Conservation (phyloP, 192 early-diverging fungal genomes). For the Podila epicladia region DNA sequence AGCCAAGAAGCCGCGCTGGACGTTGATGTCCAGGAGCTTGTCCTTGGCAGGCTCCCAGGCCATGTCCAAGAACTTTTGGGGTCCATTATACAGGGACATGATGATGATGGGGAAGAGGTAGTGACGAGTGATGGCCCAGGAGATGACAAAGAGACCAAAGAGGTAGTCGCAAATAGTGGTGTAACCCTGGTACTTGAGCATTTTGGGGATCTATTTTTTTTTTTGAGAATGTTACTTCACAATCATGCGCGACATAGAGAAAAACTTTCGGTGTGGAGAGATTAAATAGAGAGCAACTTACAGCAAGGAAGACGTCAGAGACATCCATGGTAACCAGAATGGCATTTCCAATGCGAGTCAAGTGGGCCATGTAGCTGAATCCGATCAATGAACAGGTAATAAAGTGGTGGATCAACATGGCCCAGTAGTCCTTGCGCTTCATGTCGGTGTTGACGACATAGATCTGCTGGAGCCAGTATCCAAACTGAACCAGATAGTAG, state of each 20-base stretch:
- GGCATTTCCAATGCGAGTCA: conserved; percentile 82
- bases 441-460: conserved; percentile 80
- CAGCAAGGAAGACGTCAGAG: conserved; percentile 79
- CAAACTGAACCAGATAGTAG: conserved; percentile 80
- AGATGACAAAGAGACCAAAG: conserved; percentile 79
- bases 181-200: conserved; percentile 77
- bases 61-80: conserved; percentile 61
- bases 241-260: neutral
- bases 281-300: conserved; percentile 42
- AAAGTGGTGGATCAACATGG: conserved; percentile 80
- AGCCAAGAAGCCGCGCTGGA: conserved; percentile 64
- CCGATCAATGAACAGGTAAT: conserved; percentile 77
- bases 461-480: conserved; percentile 84
- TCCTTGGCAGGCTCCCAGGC: conserved; percentile 65
- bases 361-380: conserved; percentile 73
- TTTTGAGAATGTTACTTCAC: neutral
- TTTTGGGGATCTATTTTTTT: conserved; percentile 69
- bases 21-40: conserved; percentile 59
- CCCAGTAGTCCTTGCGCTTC: conserved; percentile 76
- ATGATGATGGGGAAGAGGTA: conserved; percentile 74
- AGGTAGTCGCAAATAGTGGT: conserved; percentile 69
- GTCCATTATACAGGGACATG: conserved; percentile 63
- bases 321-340: conserved; percentile 83
- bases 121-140: conserved; percentile 84
- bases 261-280: neutral